Percentiles rank a stretch among this genome's conserved stretches.
Evolutionary conservation across 192 early-diverging fungal genomes (phyloP).

Genomic region (Paraglomus brasilianum): DNA sequence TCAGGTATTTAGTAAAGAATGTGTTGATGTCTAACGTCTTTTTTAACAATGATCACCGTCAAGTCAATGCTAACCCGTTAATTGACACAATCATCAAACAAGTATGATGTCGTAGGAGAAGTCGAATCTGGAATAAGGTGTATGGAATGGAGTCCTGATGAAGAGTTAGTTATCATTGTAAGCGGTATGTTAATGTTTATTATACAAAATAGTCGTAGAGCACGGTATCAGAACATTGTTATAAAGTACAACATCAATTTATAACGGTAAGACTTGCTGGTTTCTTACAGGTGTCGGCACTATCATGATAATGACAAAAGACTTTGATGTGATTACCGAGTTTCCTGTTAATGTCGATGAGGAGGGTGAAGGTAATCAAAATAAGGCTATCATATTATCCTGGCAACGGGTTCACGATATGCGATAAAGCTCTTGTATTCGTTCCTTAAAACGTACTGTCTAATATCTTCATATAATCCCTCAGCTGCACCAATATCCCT

Average conservation of each 20-base stretch:
- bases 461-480: neutral
- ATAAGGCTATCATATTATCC: neutral
- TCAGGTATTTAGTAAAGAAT: too few relatives aligned
- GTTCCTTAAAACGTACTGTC: neutral
- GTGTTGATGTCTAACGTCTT: too few relatives aligned
- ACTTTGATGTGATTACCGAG: constrained; percentile 89
- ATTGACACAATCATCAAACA: too few relatives aligned
- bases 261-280: neutral
- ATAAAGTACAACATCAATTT: neutral
- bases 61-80: too few relatives aligned
- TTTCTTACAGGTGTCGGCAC: constrained; percentile 53
- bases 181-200: constrained; percentile 52
- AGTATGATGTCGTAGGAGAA: constrained; percentile 68
- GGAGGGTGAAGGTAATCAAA: constrained; percentile 59
- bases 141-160: constrained; percentile 87
- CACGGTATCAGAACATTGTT: neutral
- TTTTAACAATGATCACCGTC: too few relatives aligned
- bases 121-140: constrained; percentile 72
- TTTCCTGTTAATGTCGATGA: constrained; percentile 68
- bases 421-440: neutral
- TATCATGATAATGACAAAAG: constrained; percentile 86
- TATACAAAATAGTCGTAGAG: neutral
- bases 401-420: neutral
- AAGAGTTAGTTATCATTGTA: constrained; percentile 78
- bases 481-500: constrained; percentile 69